Evolutionary conservation across 2,329 filamentous ascomycete genomes (phyloP).

Genomic region (Biscogniauxia mediterranea): DNA sequence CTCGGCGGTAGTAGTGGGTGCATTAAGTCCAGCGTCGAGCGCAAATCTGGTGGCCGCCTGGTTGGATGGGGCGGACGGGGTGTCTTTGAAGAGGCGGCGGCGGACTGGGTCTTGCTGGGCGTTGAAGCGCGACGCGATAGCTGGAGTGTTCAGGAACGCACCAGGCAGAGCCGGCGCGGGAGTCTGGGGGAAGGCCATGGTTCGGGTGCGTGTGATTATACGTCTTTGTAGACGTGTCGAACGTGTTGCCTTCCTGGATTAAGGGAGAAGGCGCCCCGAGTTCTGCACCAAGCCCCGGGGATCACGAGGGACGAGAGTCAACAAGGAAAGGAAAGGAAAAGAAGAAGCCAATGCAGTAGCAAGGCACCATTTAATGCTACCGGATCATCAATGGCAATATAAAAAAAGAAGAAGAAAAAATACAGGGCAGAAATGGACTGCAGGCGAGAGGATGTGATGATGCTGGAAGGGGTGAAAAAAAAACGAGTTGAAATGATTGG

Average conservation of each 20-base stretch:
- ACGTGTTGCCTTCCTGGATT: neutral
- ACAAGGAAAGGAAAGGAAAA: constrained; percentile 17
- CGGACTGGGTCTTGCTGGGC: constrained; percentile 45
- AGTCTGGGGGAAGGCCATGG: constrained; percentile 57
- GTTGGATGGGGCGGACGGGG: constrained; percentile 12
- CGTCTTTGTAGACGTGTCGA: neutral
- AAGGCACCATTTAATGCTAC: constrained; percentile 25
- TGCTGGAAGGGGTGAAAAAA: neutral
- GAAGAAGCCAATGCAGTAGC: constrained; percentile 27
- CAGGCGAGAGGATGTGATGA: neutral
- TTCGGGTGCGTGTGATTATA: constrained; percentile 13
- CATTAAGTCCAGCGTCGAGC: constrained; percentile 18
- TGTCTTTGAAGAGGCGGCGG: constrained; percentile 48
- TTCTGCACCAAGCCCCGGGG: constrained; percentile 13
- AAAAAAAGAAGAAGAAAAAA: constrained; percentile 3
- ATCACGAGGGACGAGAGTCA: constrained; percentile 8
- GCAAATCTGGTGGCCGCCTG: constrained; percentile 17
- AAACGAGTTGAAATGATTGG: neutral
- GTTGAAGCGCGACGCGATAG: constrained; percentile 50
- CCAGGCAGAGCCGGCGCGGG: constrained; percentile 73
- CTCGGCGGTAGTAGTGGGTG: constrained; percentile 16
- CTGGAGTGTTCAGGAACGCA: constrained; percentile 74
- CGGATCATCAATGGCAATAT: constrained; percentile 32
- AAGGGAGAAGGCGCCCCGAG: neutral
- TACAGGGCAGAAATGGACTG: constrained; percentile 1